phyloP scores from a whole-genome alignment of 306 rosid genomes.

The Hippophae gyantsensis region DNA sequence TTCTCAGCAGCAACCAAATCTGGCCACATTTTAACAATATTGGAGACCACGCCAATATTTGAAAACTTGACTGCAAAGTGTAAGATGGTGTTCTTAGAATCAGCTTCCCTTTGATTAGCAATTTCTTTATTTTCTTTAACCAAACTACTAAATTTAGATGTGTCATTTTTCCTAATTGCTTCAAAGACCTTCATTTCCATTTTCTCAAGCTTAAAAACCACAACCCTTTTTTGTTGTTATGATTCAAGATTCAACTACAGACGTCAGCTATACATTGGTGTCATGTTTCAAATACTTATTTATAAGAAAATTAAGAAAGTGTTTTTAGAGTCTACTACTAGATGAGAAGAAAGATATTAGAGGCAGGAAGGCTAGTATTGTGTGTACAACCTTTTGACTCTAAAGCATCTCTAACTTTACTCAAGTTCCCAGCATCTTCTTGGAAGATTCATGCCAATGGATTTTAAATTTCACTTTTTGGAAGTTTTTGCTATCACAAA shows the following conservation, averaged over 20 bases:
- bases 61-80: constrained; percentile 58
- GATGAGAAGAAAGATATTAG: not conserved
- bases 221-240: not conserved
- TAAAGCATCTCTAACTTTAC: not conserved
- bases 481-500: not conserved
- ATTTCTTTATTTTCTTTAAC: constrained; percentile 32
- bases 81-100: constrained; percentile 33
- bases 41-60: constrained; percentile 28
- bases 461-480: not conserved
- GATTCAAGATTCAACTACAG: not conserved
- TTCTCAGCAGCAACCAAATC: constrained; percentile 52
- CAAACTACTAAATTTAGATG: constrained; percentile 21
- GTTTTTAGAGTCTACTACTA: no score
- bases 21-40: constrained; percentile 38
- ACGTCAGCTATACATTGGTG: not conserved
- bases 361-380: not conserved
- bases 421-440: constrained; percentile 8
- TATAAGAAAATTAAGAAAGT: not conserved
- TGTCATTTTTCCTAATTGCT: constrained; percentile 34
- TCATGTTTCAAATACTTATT: not conserved
- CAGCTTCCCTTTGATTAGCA: constrained; percentile 36
- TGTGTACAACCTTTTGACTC: not conserved
- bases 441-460: constrained; percentile 6
- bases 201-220: not conserved
- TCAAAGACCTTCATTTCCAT: constrained; percentile 46